Conservation (phyloP, 2,329 filamentous ascomycete genomes). For the Colletotrichum lini region DNA sequence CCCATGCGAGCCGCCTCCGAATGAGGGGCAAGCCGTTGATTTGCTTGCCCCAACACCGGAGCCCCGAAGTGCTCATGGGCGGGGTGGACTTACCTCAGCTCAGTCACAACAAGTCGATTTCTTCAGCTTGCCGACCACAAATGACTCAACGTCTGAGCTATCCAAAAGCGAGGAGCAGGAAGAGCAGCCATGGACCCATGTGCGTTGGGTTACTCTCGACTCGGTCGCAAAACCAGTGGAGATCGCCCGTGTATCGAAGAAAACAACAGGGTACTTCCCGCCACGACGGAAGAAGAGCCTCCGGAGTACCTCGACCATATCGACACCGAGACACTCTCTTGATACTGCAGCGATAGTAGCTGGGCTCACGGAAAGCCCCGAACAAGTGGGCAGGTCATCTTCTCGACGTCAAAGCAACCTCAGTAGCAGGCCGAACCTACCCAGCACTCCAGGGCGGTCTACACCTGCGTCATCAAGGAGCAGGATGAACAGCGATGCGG, state of each 20-base stretch:
- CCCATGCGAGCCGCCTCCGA: slow-evolving; percentile 69
- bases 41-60: slow-evolving; percentile 66
- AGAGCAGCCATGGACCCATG: slow-evolving; percentile 84
- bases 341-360: slow-evolving; percentile 54
- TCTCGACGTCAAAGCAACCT: slow-evolving; percentile 62
- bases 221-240: slow-evolving; percentile 79
- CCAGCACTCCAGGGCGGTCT: slow-evolving; percentile 48
- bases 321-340: slow-evolving; percentile 77
- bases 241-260: slow-evolving; percentile 86
- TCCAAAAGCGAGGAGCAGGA: slow-evolving; percentile 60
- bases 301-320: slow-evolving; percentile 74
- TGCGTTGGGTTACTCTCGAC: slow-evolving; percentile 89
- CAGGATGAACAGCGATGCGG: slow-evolving; percentile 55
- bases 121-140: slow-evolving; percentile 36
- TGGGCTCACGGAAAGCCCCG: slow-evolving; percentile 34
- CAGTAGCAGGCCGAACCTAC: slow-evolving; percentile 50
- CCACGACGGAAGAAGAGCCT: slow-evolving; percentile 89
- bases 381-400: slow-evolving; percentile 44
- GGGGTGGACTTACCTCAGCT: slow-evolving; percentile 41
- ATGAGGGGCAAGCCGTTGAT: slow-evolving; percentile 61
- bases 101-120: slow-evolving; percentile 50
- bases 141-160: slow-evolving; percentile 10
- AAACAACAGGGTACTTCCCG: slow-evolving; percentile 90
- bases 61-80: slow-evolving; percentile 43
- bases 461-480: slow-evolving; percentile 55